Evolutionary conservation across 441 rosid species (phyloP).

Genomic region (Populus hybrid): DNA sequence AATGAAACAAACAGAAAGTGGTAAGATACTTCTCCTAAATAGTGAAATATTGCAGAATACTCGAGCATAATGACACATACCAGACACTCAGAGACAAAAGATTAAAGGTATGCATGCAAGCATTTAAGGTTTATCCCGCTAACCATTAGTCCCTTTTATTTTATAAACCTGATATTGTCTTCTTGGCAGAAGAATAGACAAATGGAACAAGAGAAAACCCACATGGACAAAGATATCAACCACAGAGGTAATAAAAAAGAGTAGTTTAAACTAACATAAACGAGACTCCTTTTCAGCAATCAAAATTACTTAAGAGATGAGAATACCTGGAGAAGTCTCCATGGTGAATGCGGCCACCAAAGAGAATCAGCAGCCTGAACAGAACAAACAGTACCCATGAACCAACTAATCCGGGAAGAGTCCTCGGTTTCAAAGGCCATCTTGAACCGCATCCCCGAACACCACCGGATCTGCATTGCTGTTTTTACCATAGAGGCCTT

Average conservation of each 20-base stretch:
- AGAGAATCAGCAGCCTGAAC: conserved; percentile 81
- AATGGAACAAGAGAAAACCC: not conserved
- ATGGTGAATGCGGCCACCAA: conserved; percentile 82
- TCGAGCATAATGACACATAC: too few relatives aligned
- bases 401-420: conserved; percentile 95
- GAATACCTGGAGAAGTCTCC: conserved; percentile 91
- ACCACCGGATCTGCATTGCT: conserved; percentile 80
- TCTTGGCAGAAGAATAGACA: not conserved
- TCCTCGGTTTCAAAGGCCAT: conserved; percentile 98
- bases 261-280: not conserved
- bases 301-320: not conserved
- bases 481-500: conserved; percentile 64
- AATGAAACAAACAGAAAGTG: too few relatives aligned
- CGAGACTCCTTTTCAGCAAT: not conserved
- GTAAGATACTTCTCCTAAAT: too few relatives aligned
- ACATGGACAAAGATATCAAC: not conserved
- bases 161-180: not conserved
- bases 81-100: too few relatives aligned
- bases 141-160: conserved; percentile 40
- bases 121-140: too few relatives aligned
- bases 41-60: too few relatives aligned
- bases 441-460: conserved; percentile 92
- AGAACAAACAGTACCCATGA: conserved; percentile 85
- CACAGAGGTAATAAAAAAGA: not conserved
- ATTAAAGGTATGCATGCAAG: too few relatives aligned